Conservation (phyloP, 2,329 filamentous ascomycete genomes). For the Aspergillus pseudoviridinutans region DNA sequence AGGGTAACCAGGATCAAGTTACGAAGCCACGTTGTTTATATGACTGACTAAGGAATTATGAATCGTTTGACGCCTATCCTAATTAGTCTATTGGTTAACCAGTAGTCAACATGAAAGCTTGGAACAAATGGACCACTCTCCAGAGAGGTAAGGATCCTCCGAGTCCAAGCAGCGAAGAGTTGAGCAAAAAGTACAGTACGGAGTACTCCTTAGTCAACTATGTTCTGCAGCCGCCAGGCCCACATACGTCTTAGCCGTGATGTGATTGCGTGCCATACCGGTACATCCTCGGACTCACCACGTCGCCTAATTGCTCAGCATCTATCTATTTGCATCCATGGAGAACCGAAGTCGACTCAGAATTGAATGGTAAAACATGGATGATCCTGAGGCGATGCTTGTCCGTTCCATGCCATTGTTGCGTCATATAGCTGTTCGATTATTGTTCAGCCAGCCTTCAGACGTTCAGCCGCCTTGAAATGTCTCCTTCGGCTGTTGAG, state of each 20-base stretch:
- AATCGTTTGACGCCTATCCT: neutral
- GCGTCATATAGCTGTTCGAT: neutral
- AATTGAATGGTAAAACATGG: neutral
- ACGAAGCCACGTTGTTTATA: neutral
- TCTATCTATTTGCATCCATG: neutral
- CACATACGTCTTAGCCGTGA: conserved; percentile 1
- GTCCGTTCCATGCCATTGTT: neutral
- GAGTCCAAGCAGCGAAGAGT: no score
- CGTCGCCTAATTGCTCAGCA: neutral
- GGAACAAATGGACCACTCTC: no score
- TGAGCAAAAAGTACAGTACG: no score
- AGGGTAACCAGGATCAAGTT: neutral
- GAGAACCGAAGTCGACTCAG: neutral
- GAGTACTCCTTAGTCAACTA: neutral
- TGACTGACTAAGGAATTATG: neutral
- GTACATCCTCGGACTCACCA: neutral
- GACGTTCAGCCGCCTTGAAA: neutral
- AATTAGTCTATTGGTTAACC: no score
- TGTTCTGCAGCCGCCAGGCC: conserved; percentile 12
- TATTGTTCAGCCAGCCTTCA: neutral
- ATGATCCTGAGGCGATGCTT: neutral
- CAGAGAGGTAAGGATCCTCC: no score
- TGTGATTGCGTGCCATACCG: neutral
- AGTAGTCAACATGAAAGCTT: no score
- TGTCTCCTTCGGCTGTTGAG: neutral